Conservation (phyloP, 805 yeast genomes). For the Trichomonascus vanleenenianus region DNA sequence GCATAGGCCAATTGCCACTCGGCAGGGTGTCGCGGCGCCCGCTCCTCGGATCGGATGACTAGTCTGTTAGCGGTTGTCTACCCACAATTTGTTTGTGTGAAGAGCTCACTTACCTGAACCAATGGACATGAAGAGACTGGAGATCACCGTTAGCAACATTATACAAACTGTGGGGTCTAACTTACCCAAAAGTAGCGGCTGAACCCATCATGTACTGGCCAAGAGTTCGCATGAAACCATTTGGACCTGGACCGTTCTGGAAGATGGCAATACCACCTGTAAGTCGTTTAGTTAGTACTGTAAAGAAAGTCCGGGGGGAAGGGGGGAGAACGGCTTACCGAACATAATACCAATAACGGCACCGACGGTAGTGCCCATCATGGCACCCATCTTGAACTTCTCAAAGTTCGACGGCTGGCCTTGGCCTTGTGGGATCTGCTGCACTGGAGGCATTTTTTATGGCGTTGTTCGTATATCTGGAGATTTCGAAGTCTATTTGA, state of each 20-base stretch:
- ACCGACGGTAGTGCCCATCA: slow-evolving; percentile 92
- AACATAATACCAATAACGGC: slow-evolving; percentile 91
- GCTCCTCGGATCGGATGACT: slow-evolving; percentile 30
- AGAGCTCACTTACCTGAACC: slow-evolving; percentile 44
- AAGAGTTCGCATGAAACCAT: slow-evolving; percentile 91
- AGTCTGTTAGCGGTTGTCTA: neutral
- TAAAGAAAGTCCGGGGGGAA: neutral
- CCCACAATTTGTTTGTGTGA: neutral
- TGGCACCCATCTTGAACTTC: slow-evolving; percentile 95
- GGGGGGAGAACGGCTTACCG: slow-evolving; percentile 37
- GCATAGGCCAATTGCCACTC: slow-evolving; percentile 23
- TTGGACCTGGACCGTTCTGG: slow-evolving; percentile 96
- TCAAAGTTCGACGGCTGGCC: slow-evolving; percentile 75
- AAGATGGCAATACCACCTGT: slow-evolving; percentile 68
- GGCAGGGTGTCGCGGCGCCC: slow-evolving; percentile 19
- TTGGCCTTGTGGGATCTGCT: slow-evolving; percentile 18
- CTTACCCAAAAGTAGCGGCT: slow-evolving; percentile 84
- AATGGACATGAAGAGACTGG: slow-evolving; percentile 79
- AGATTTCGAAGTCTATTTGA: too few species aligned
- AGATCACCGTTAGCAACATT: neutral
- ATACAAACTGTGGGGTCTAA: too few species aligned
- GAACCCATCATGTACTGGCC: slow-evolving; percentile 96
- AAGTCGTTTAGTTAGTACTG: neutral
- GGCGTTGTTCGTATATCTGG: neutral
- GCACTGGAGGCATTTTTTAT: slow-evolving; percentile 27